Evolutionary conservation across 2,329 filamentous ascomycete genomes (phyloP).

Genomic region (Coniochaeta sp.): DNA sequence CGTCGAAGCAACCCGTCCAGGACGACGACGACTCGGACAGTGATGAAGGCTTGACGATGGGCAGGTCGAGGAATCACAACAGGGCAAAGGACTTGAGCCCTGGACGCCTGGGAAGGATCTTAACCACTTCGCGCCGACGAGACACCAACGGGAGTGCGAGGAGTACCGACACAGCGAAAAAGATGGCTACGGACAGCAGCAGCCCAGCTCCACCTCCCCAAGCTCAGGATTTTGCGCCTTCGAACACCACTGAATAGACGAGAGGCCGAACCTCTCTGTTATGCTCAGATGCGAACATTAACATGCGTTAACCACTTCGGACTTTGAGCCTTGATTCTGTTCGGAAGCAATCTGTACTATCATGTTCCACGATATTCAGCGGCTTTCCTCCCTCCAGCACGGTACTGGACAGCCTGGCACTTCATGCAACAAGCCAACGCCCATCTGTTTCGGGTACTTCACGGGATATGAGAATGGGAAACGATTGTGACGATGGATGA

Average conservation of each 20-base stretch:
- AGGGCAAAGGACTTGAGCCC: conserved; percentile 19
- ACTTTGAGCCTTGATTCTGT: no score
- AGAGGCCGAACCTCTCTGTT: neutral
- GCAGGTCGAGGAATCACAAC: conserved; percentile 40
- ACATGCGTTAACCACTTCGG: neutral
- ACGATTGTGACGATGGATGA: neutral
- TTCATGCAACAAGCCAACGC: neutral
- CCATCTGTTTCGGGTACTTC: no score
- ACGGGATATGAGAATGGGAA: neutral
- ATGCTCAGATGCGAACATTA: no score
- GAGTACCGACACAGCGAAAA: conserved; percentile 59
- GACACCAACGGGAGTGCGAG: conserved; percentile 55
- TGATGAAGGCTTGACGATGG: conserved; percentile 48
- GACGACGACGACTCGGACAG: conserved; percentile 45
- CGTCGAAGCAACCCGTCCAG: neutral
- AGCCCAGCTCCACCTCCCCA: neutral
- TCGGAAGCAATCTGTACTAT: no score
- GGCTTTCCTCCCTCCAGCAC: neutral
- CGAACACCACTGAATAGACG: neutral
- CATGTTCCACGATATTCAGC: no score
- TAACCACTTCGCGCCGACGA: conserved; percentile 36
- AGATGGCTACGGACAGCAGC: conserved; percentile 26
- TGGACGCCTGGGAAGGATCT: conserved; percentile 18
- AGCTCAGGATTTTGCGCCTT: neutral
- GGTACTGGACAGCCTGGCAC: neutral